Percentiles rank a stretch among this genome's conserved stretches.
Conservation (phyloP, 805 yeast genomes). For the Candida railenensis region DNA sequence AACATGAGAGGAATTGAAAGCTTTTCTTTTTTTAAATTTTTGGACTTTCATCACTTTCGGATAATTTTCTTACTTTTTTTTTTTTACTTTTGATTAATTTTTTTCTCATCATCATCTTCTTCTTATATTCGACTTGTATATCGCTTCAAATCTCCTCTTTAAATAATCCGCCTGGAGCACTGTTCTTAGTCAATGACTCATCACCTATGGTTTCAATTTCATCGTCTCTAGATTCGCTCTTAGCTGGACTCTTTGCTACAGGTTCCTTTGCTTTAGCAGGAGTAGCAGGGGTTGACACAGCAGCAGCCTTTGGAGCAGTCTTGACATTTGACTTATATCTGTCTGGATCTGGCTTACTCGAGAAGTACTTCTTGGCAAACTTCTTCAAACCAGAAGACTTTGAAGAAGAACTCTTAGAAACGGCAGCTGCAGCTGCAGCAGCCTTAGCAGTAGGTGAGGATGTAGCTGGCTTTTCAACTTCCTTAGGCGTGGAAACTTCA, state of each 20-base stretch:
- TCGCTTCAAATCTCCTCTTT: constrained; percentile 38
- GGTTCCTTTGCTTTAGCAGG: constrained; percentile 12
- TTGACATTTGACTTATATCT: background rate
- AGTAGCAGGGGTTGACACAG: constrained; percentile 7
- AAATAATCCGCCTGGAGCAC: constrained; percentile 34
- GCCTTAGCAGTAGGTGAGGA: constrained; percentile 6
- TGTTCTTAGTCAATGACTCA: constrained; percentile 27
- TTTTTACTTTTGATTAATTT: no score
- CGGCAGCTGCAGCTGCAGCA: background rate
- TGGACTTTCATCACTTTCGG: background rate
- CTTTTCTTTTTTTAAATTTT: no score
- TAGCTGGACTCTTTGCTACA: background rate
- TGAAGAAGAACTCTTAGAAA: background rate
- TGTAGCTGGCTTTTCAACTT: constrained; percentile 3
- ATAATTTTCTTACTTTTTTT: background rate
- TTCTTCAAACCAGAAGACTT: constrained; percentile 18
- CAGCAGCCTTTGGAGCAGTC: constrained; percentile 2
- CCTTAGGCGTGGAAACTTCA: background rate
- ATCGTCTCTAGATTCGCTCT: background rate
- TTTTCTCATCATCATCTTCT: background rate
- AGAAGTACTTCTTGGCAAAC: constrained; percentile 17
- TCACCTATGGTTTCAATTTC: constrained; percentile 18
- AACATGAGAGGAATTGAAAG: background rate
- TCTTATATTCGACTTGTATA: no score
- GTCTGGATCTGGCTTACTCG: constrained; percentile 2